Percentiles rank a stretch among this genome's conserved stretches.
Conservation (phyloP, 2,329 filamentous ascomycete genomes). For the Graphium sp. region DNA sequence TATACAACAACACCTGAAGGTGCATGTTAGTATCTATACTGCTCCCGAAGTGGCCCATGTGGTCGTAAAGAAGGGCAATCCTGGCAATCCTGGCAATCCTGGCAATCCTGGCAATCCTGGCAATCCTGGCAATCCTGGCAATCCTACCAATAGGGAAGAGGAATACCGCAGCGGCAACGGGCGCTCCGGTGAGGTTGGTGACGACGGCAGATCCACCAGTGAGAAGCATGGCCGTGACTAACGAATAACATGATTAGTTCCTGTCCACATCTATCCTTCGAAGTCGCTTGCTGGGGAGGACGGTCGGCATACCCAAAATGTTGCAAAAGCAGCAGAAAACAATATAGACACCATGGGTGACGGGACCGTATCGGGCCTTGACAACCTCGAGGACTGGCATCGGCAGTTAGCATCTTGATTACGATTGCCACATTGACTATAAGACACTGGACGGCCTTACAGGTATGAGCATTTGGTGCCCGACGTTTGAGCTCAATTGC, state of each 20-base stretch:
- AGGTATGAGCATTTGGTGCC: slow-evolving; percentile 62
- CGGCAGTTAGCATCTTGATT: neutral
- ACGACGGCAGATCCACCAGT: slow-evolving; percentile 62
- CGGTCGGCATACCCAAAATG: slow-evolving; percentile 28
- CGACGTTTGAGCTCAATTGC: slow-evolving; percentile 69
- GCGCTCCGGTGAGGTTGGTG: slow-evolving; percentile 21
- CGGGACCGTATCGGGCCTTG: slow-evolving; percentile 50
- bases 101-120: too few species aligned
- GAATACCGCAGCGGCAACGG: slow-evolving; percentile 62
- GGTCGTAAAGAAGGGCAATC: too few species aligned
- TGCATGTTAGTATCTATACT: too few species aligned
- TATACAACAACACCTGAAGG: slow-evolving; percentile 56
- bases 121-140: too few species aligned
- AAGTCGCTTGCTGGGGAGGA: too few species aligned
- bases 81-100: too few species aligned
- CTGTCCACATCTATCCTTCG: neutral
- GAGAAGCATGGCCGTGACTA: slow-evolving; percentile 62
- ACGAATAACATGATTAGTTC: too few species aligned
- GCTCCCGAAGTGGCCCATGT: too few species aligned
- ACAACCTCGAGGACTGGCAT: slow-evolving; percentile 49
- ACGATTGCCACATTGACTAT: neutral
- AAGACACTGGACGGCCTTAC: neutral
- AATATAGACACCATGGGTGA: slow-evolving; percentile 55
- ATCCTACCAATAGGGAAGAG: slow-evolving; percentile 59
- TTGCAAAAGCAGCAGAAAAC: slow-evolving; percentile 64